phyloP scores from a whole-genome alignment of 768 basidiomycete species.

The Tricholoma saponaceum region DNA sequence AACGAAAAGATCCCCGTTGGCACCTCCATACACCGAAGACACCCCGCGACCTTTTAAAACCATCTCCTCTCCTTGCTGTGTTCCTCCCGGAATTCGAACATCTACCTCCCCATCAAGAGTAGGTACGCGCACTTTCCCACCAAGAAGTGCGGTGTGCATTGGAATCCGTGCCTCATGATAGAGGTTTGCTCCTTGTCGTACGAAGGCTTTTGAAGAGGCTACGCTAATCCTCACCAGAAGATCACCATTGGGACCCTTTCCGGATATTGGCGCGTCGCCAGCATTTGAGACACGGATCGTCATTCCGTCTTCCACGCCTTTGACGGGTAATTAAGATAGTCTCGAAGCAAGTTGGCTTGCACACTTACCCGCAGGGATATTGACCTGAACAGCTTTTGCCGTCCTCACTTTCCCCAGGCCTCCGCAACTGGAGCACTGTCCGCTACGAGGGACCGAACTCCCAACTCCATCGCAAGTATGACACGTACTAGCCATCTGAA shows the following conservation, averaged over 20 bases:
- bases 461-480: slow-evolving; percentile 78
- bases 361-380: slow-evolving; percentile 78
- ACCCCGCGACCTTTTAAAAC: slow-evolving; percentile 88
- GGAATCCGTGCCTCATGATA: slow-evolving; percentile 90
- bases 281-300: slow-evolving; percentile 72
- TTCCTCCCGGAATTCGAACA: slow-evolving; percentile 86
- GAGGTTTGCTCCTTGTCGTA: slow-evolving; percentile 87
- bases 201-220: slow-evolving; percentile 76
- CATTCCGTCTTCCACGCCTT: slow-evolving; percentile 96
- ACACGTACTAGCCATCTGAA: slow-evolving; percentile 96
- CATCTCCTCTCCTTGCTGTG: slow-evolving; percentile 97
- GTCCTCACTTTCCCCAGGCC: slow-evolving; percentile 87
- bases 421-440: slow-evolving; percentile 75
- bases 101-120: slow-evolving; percentile 96
- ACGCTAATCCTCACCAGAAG: slow-evolving; percentile 85
- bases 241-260: slow-evolving; percentile 78
- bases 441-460: slow-evolving; percentile 69
- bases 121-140: slow-evolving; percentile 87
- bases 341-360: slow-evolving; percentile 1
- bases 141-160: slow-evolving; percentile 87
- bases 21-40: slow-evolving; percentile 49
- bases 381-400: slow-evolving; percentile 72
- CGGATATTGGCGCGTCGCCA: slow-evolving; percentile 82
- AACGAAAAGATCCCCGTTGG: slow-evolving; percentile 84
- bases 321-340: slow-evolving; percentile 5